Evolutionary conservation across 2,329 filamentous ascomycete species (phyloP).

Genomic region (Calonectria honghensis): DNA sequence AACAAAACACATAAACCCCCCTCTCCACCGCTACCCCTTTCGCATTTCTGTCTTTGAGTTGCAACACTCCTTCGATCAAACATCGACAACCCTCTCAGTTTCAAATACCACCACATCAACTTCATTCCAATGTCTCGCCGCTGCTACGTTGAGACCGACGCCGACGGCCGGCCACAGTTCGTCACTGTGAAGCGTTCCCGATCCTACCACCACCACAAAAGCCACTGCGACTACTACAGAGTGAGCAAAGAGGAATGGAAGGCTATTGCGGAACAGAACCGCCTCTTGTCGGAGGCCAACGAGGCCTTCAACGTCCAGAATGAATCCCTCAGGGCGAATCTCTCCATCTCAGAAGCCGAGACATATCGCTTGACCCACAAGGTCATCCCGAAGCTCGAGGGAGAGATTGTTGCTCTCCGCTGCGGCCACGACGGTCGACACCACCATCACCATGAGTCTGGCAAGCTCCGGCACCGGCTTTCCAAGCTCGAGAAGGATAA

Average conservation of each 20-base stretch:
- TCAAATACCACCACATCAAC: slow-evolving; percentile 14
- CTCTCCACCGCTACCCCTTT: slow-evolving; percentile 16
- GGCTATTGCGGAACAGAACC: slow-evolving; percentile 60
- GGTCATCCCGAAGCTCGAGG: slow-evolving; percentile 61
- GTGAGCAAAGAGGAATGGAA: slow-evolving; percentile 62
- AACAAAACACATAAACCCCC: slow-evolving; percentile 26
- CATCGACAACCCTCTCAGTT: slow-evolving; percentile 4
- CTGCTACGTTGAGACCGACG: slow-evolving; percentile 61
- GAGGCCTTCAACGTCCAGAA: slow-evolving; percentile 58
- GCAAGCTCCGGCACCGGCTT: slow-evolving; percentile 59
- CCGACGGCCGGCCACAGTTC: slow-evolving; percentile 60
- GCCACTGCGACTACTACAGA: slow-evolving; percentile 60
- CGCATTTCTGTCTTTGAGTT: slow-evolving; percentile 30
- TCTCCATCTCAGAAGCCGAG: slow-evolving; percentile 61
- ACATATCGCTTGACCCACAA: slow-evolving; percentile 57
- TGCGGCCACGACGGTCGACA: slow-evolving; percentile 60
- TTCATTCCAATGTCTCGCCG: slow-evolving; percentile 59
- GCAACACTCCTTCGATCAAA: background rate
- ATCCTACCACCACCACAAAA: slow-evolving; percentile 59
- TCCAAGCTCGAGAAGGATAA: slow-evolving; percentile 63
- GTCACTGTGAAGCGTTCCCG: slow-evolving; percentile 64
- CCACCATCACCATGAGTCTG: slow-evolving; percentile 57
- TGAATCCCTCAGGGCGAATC: slow-evolving; percentile 59
- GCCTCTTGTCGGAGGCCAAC: slow-evolving; percentile 60
- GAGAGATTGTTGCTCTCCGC: slow-evolving; percentile 62